Conservation (phyloP, 1,284 basidiomycete genomes). For the Trichosporon sp. region DNA sequence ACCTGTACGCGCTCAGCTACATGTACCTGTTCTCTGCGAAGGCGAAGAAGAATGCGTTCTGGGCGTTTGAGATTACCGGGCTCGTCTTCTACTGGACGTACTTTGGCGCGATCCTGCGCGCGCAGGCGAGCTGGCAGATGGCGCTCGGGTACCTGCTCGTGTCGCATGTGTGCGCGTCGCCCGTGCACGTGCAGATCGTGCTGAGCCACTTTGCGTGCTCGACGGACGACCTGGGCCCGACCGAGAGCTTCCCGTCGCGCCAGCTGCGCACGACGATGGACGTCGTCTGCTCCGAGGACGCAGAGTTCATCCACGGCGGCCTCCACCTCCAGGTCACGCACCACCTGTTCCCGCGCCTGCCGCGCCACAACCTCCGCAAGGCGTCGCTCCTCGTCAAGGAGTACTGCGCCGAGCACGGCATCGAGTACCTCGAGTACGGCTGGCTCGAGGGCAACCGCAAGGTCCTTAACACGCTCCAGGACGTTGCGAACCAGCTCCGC, state of each 20-base stretch:
- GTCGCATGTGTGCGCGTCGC: conserved; percentile 55
- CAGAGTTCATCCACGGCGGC: conserved; percentile 90
- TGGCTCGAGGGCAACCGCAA: conserved; percentile 65
- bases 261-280: conserved; percentile 96
- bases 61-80: conserved; percentile 52
- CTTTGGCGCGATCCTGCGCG: conserved; percentile 51
- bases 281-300: conserved; percentile 75
- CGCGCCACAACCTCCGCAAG: conserved; percentile 82
- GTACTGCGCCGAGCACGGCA: conserved; percentile 75
- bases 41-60: conserved; percentile 47
- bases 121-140: conserved; percentile 49
- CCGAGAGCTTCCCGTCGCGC: conserved; percentile 85
- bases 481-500: conserved; percentile 48
- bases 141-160: conserved; percentile 53
- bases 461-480: conserved; percentile 45
- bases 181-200: conserved; percentile 68
- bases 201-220: conserved; percentile 97
- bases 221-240: conserved; percentile 81
- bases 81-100: conserved; percentile 55
- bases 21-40: conserved; percentile 58
- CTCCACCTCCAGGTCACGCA: conserved; percentile 93
- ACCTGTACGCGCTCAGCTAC: conserved; percentile 89
- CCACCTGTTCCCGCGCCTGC: conserved; percentile 92
- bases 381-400: conserved; percentile 78
- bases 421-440: conserved; percentile 84